Evolutionary conservation across 73 alveolate genomes (phyloP).

Genomic region (Paramecium sexaurelia): DNA sequence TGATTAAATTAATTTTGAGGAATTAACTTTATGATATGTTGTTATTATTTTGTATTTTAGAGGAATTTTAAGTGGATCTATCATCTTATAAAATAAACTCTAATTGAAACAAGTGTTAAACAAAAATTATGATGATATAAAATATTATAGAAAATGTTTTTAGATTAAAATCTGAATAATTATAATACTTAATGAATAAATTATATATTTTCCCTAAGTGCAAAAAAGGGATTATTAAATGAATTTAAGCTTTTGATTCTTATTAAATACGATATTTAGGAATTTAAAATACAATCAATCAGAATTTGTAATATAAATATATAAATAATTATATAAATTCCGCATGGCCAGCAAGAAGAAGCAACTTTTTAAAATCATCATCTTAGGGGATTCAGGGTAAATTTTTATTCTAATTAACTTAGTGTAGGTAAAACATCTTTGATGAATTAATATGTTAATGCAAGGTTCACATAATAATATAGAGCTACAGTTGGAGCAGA

Average conservation of each 20-base stretch:
- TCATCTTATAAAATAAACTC: too few species aligned
- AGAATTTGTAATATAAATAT: not conserved
- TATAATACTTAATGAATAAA: constrained; percentile 20
- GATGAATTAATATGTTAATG: constrained; percentile 87
- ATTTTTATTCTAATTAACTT: not conserved
- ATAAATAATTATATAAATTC: not conserved
- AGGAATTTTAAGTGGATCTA: too few species aligned
- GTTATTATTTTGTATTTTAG: too few species aligned
- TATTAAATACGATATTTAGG: not conserved
- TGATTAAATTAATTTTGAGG: too few species aligned
- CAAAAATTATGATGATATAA: constrained; percentile 81
- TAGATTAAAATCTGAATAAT: constrained; percentile 70
- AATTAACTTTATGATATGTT: too few species aligned
- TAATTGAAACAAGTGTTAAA: constrained; percentile 83
- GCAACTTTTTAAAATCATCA: constrained; percentile 93
- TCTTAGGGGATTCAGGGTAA: constrained; percentile 96
- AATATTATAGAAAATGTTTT: constrained; percentile 65
- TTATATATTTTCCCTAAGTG: not conserved
- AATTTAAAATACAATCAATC: not conserved
- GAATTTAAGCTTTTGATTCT: not conserved
- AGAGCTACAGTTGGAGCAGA: constrained; percentile 98
- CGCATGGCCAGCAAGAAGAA: constrained; percentile 90
- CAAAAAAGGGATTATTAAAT: not conserved
- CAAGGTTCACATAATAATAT: constrained; percentile 85
- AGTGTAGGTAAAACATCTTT: constrained; percentile 97